Evolutionary conservation across 345 rosid species (phyloP), one percentile per base, ranked within the genome.

Genomic region (Eucalyptus marginata): DNA sequence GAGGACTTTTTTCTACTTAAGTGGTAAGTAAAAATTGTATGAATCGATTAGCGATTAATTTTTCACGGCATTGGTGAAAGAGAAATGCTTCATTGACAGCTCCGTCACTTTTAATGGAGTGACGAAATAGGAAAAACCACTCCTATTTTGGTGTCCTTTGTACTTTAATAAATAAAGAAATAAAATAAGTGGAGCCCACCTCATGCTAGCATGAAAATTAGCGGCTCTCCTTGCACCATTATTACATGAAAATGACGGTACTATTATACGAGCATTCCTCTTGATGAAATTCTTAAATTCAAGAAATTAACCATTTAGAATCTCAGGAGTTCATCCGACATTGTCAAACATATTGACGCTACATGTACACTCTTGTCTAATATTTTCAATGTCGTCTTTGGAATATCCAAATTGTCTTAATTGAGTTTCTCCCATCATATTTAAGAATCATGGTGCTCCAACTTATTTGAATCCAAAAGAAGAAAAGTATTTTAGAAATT

Each of bases 111-210:
- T 4, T 54, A 8, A 54, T 0, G 0, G 59, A 8, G 59, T 54
- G 59, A 54, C 27, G 12, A 9, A 54, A 22, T 22, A 4, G 27
- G 27, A 22, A 22, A 8, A 22, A 22, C 59, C 59, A 54, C 59
- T 22, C 59, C 1, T 54, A 22, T 54, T 54, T 54, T 22, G 27
- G 27, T 54, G 59, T 54, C 27, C 56, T 52, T 52, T 18, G 56
- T 52, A 52, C 10, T 17, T 17, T n/a, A n/a, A n/a, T n/a, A n/a
- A 2, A 1, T 0, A 2, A 14, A 5, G 1, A 14, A 49, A 13
- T 4, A 15, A 50, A 51, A 0, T 18, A 52, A 54, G 5, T 54
- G 59, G 59, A 0, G 27, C 27, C 59, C 59, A 54, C 58, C 24
- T 7, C 24, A 54, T 54, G 27, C 27, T 22, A 54, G 27, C 59